phyloP scores from a whole-genome alignment of 2,329 filamentous ascomycete species.

The Grosmannia clavigera region DNA sequence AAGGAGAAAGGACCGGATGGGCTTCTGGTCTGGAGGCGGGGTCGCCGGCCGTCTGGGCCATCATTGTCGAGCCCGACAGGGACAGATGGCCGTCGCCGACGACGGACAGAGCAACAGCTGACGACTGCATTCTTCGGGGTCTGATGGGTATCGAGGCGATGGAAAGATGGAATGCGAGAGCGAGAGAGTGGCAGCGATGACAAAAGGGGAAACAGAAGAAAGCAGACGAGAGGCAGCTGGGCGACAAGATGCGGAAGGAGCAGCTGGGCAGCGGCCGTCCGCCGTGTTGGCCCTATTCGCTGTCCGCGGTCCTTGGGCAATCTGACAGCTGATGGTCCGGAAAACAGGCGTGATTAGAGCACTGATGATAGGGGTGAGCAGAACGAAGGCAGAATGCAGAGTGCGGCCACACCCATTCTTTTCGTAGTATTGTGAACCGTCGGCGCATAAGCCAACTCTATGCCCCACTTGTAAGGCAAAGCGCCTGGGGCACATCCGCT shows the following conservation, averaged over 20 bases:
- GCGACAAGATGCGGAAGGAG: neutral
- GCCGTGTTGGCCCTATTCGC: neutral
- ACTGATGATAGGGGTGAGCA: neutral
- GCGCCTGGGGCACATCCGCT: neutral
- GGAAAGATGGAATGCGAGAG: neutral
- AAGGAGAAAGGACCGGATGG: neutral
- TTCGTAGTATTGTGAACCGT: too few relatives aligned
- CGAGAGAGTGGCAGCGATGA: neutral
- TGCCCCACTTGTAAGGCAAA: neutral
- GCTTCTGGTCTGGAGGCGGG: constrained; percentile 10
- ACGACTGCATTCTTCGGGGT: neutral
- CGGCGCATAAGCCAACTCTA: neutral
- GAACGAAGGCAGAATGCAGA: neutral
- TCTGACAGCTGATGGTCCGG: too few relatives aligned
- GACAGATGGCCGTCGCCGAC: neutral
- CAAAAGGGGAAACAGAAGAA: neutral
- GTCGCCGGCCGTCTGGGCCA: constrained; percentile 8
- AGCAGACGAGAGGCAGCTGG: neutral
- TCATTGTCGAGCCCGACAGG: neutral
- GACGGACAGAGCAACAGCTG: neutral
- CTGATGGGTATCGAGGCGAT: neutral
- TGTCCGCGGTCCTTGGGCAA: neutral
- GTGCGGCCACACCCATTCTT: too few relatives aligned
- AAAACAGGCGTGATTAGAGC: neutral
- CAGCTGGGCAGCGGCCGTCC: neutral